A percentile compares a stretch with the other conserved stretches of the same genome.
Evolutionary conservation across 2,329 filamentous ascomycete species (phyloP).

Genomic region (Cercospora beticola): DNA sequence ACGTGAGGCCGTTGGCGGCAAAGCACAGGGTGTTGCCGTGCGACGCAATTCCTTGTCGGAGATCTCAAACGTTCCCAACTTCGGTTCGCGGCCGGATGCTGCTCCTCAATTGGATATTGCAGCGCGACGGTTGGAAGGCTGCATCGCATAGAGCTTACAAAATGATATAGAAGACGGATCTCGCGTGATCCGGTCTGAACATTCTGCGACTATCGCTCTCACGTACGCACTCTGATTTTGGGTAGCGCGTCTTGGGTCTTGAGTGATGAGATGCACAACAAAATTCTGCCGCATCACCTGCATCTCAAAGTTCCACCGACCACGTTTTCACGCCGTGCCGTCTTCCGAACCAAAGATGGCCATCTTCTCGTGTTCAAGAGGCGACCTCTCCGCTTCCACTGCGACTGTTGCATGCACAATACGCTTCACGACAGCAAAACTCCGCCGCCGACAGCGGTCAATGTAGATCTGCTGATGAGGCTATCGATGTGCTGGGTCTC

Average conservation of each 20-base stretch:
- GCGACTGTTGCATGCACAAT: neutral
- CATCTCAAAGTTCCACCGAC: neutral
- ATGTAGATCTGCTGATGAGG: neutral
- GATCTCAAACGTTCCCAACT: neutral
- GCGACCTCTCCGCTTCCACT: neutral
- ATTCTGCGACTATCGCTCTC: neutral
- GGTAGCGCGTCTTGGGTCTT: neutral
- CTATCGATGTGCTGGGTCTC: neutral
- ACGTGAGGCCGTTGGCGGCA: neutral
- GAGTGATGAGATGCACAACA: neutral
- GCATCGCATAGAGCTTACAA: neutral
- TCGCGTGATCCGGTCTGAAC: neutral
- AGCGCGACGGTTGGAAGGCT: neutral
- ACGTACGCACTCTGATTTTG: neutral
- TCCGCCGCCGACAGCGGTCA: neutral
- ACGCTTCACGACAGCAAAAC: too few species aligned
- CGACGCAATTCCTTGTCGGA: neutral
- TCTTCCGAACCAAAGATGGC: neutral
- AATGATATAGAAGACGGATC: neutral
- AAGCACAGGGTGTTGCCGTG: neutral
- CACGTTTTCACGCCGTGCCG: slow-evolving; percentile 2
- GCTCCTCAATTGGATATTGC: neutral
- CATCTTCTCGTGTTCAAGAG: neutral
- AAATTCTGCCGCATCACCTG: neutral
- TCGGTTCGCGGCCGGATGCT: neutral